phyloP scores from a whole-genome alignment of 257 asterid genomes.

The Voacanga thouarsii region DNA sequence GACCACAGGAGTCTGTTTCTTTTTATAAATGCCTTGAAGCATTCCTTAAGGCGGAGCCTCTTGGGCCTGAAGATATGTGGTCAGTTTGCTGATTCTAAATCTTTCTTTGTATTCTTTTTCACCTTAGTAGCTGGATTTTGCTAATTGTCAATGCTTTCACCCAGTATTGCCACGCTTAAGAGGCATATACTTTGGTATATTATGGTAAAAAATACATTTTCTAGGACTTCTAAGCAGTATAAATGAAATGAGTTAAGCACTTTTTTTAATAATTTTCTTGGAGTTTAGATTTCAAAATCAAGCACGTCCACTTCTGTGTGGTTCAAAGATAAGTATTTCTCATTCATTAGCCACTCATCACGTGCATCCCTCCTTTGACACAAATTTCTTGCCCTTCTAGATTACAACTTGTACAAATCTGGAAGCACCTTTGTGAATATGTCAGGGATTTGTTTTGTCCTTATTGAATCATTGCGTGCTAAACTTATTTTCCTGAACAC shows the following conservation, averaged over 20 bases:
- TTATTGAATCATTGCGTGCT: background rate
- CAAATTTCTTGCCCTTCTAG: background rate
- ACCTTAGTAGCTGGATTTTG: background rate
- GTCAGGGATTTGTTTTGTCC: background rate
- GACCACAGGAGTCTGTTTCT: conserved; percentile 79
- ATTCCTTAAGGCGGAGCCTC: conserved; percentile 94
- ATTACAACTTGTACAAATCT: background rate
- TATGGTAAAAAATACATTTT: background rate
- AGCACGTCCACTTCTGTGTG: background rate
- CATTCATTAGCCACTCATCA: background rate
- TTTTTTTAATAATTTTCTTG: background rate
- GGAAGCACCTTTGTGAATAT: background rate
- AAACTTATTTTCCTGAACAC: background rate
- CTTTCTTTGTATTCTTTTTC: background rate
- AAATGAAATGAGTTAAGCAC: background rate
- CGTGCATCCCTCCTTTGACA: background rate
- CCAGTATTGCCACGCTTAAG: background rate
- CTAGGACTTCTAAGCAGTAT: background rate
- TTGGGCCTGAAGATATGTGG: conserved; percentile 99
- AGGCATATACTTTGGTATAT: background rate
- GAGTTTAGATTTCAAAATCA: background rate
- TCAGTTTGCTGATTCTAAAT: conserved; percentile 38
- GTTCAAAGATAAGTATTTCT: conserved; percentile 1
- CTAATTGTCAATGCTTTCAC: conserved; percentile 3
- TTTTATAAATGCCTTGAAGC: conserved; percentile 94